phyloP scores from a whole-genome alignment of 1,139 yeast species.

The Debaryomycetaceae sp. region DNA sequence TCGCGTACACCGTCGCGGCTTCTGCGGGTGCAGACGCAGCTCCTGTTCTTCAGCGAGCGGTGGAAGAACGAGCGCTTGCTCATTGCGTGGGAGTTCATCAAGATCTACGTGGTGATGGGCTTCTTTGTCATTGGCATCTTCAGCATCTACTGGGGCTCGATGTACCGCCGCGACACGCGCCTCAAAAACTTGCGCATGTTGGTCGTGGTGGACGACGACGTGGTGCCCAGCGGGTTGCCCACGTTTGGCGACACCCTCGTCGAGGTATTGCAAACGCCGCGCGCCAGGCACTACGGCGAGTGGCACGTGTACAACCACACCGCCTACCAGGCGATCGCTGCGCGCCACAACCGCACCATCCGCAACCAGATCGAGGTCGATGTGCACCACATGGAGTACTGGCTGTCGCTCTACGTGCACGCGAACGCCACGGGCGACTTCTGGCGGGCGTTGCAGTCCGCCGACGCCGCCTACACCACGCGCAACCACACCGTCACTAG shows the following conservation, averaged over 20 bases:
- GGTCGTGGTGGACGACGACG: conserved; percentile 38
- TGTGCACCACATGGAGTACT: conserved; percentile 42
- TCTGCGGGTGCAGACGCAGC: conserved; percentile 14
- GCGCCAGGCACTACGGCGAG: conserved; percentile 16
- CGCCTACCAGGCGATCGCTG: conserved; percentile 16
- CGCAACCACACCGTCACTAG: conserved; percentile 21
- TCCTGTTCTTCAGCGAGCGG: conserved; percentile 25
- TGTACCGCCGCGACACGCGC: conserved; percentile 25
- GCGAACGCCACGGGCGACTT: conserved; percentile 35
- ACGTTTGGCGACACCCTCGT: conserved; percentile 26
- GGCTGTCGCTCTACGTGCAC: conserved; percentile 40
- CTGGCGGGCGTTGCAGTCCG: conserved; percentile 22
- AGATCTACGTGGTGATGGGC: conserved; percentile 24
- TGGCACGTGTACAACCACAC: conserved; percentile 18
- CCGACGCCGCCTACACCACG: conserved; percentile 23
- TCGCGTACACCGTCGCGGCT: conserved; percentile 15
- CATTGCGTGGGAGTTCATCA: conserved; percentile 15
- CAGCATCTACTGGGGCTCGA: conserved; percentile 44
- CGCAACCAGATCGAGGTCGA: conserved; percentile 27
- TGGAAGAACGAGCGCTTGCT: conserved; percentile 17
- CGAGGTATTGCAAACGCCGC: conserved; percentile 15
- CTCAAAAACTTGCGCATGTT: conserved; percentile 31
- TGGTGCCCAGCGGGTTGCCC: conserved; percentile 24
- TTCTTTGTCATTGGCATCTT: conserved; percentile 27
- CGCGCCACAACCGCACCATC: conserved; percentile 13